Conservation (phyloP, 1,284 basidiomycete species). For the Ustilago shanxiensis region DNA sequence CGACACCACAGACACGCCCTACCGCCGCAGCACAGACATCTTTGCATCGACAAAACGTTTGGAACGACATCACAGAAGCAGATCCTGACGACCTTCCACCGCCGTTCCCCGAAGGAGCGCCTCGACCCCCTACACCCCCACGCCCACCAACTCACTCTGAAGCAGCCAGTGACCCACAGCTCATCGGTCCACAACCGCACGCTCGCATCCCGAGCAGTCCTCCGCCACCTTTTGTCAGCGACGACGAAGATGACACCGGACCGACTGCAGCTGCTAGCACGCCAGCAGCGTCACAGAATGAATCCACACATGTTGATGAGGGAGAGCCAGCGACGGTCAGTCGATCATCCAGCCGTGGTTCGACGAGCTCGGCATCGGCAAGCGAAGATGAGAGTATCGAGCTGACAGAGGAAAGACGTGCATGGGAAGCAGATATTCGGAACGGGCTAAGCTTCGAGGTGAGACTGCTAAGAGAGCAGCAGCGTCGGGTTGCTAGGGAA, state of each 20-base stretch:
- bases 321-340: background rate
- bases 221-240: constrained; percentile 59
- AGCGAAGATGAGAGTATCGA: constrained; percentile 35
- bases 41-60: constrained; percentile 51
- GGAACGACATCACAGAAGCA: constrained; percentile 53
- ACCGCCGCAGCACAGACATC: constrained; percentile 26
- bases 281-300: background rate
- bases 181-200: constrained; percentile 46
- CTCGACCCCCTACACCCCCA: constrained; percentile 45
- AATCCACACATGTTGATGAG: background rate
- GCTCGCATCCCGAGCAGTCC: constrained; percentile 52
- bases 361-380: constrained; percentile 22
- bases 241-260: constrained; percentile 34
- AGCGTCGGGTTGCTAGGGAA: constrained; percentile 50
- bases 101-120: constrained; percentile 50
- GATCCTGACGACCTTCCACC: constrained; percentile 57
- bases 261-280: background rate
- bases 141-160: constrained; percentile 36
- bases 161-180: constrained; percentile 29
- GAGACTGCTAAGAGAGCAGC: constrained; percentile 42
- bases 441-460: constrained; percentile 47
- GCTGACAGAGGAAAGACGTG: constrained; percentile 39
- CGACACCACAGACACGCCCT: background rate
- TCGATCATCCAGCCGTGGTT: constrained; percentile 18
- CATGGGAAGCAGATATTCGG: constrained; percentile 51